Evolutionary conservation across 2,329 filamentous ascomycete species (phyloP).

Genomic region (Penicillium sp.): DNA sequence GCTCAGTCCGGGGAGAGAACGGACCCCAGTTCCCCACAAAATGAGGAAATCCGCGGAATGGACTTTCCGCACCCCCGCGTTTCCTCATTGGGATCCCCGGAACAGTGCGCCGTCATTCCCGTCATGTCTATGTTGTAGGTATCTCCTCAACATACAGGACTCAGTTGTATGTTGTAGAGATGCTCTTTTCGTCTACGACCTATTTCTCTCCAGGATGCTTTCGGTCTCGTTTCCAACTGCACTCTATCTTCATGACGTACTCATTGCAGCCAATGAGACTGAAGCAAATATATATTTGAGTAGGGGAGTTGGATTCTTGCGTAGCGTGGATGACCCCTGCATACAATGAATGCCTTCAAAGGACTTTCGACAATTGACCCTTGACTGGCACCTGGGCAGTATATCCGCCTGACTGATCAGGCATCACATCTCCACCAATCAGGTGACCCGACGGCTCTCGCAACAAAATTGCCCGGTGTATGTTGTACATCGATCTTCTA

Average conservation of each 20-base stretch:
- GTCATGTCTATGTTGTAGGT: too few species aligned
- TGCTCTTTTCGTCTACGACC: too few species aligned
- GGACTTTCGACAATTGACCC: slow-evolving; percentile 10
- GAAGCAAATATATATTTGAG: too few species aligned
- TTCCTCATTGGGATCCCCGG: slow-evolving; percentile 10
- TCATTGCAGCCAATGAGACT: slow-evolving; percentile 26
- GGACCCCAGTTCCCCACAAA: not conserved
- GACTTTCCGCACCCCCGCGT: slow-evolving; percentile 13
- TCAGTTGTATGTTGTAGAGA: too few species aligned
- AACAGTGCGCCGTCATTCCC: not conserved
- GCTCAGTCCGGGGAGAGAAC: not conserved
- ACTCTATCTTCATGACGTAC: slow-evolving; percentile 37
- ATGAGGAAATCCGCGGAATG: slow-evolving; percentile 5
- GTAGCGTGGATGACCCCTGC: too few species aligned
- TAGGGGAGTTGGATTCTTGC: too few species aligned
- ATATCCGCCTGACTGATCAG: not conserved
- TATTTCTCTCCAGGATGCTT: slow-evolving; percentile 18
- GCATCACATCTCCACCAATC: not conserved
- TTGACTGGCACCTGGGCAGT: slow-evolving; percentile 19
- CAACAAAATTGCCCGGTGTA: not conserved
- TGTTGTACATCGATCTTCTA: too few species aligned
- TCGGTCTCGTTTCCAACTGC: slow-evolving; percentile 34
- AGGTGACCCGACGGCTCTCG: not conserved
- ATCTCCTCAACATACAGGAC: too few species aligned
- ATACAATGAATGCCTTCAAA: too few species aligned